phyloP scores from a whole-genome alignment of 306 rosid species.

The Trifolium pratense region DNA sequence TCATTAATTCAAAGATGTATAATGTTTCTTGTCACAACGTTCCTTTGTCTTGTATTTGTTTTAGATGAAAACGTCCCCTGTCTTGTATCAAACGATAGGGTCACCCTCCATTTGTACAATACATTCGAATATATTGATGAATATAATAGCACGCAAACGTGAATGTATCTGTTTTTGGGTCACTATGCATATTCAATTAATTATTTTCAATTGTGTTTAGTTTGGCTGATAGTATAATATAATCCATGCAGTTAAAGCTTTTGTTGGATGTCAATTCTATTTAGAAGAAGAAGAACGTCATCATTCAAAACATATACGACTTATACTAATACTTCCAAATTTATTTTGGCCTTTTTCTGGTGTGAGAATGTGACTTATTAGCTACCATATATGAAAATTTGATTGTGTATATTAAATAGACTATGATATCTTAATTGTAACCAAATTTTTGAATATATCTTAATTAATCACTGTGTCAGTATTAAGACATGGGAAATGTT shows the following conservation, averaged over 20 bases:
- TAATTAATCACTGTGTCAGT: no score
- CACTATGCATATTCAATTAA: conserved; percentile 12
- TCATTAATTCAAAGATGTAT: not conserved
- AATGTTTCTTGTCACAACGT: conserved; percentile 18
- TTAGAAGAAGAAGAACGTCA: not conserved
- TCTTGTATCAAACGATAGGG: conserved; percentile 4
- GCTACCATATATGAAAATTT: conserved; percentile 31
- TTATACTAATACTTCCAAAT: conserved; percentile 25
- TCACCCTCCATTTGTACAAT: not conserved
- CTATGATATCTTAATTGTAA: conserved; percentile 26
- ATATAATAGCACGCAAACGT: not conserved
- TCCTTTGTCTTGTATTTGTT: no score
- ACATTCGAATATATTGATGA: not conserved
- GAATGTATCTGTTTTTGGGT: conserved; percentile 36
- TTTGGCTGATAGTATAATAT: conserved; percentile 5
- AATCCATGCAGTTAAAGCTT: conserved; percentile 25
- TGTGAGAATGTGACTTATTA: conserved; percentile 46
- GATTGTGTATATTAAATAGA: conserved; percentile 21
- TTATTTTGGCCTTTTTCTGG: conserved; percentile 23
- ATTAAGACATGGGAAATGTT: no score
- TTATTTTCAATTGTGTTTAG: not conserved
- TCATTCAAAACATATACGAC: conserved; percentile 28
- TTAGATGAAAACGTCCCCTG: no score
- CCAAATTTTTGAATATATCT: no score
- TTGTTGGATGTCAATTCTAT: conserved; percentile 42